A percentile compares a stretch with the other conserved stretches of the same genome.
phyloP scores from a whole-genome alignment of 2,329 filamentous ascomycete genomes.

The Diaporthe sp. region DNA sequence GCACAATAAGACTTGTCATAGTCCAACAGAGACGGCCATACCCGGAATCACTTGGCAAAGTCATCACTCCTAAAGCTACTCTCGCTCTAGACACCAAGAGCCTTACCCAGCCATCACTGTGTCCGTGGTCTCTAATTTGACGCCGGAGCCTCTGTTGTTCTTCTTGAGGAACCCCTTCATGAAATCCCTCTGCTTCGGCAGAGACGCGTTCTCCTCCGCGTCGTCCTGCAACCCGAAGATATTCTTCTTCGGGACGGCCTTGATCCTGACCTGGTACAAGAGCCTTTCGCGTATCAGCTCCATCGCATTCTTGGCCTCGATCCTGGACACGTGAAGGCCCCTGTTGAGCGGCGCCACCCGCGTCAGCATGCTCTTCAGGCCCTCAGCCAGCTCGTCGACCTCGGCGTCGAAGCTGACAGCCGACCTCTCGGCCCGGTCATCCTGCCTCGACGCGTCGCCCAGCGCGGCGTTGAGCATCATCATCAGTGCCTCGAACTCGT shows the following conservation, averaged over 20 bases:
- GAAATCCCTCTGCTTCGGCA: conserved; percentile 62
- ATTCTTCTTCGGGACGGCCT: conserved; percentile 66
- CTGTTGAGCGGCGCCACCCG: conserved; percentile 83
- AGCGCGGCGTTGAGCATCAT: conserved; percentile 81
- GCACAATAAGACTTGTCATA: background rate
- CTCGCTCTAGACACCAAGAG: background rate
- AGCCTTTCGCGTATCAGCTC: conserved; percentile 83
- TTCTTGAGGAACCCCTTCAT: conserved; percentile 62
- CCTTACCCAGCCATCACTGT: conserved; percentile 31
- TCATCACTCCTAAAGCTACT: background rate
- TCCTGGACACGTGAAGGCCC: conserved; percentile 74
- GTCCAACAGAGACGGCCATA: background rate
- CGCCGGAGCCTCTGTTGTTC: conserved; percentile 44
- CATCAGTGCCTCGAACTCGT: conserved; percentile 74
- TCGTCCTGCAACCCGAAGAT: conserved; percentile 60
- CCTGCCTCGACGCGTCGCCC: conserved; percentile 67
- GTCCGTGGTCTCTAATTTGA: conserved; percentile 1
- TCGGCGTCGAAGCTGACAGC: conserved; percentile 73
- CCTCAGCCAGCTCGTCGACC: conserved; percentile 75
- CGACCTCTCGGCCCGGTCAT: background rate
- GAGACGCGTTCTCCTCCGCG: conserved; percentile 55
- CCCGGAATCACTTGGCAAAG: background rate
- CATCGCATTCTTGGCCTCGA: conserved; percentile 82
- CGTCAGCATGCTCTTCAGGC: conserved; percentile 69
- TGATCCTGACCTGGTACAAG: conserved; percentile 78